Percentiles rank a stretch among this genome's conserved stretches.
These are phyloP conservation scores for Corymbia calophylla DNA, from an alignment of 441 rosid genomes.

Conservation along the genomic window DNA sequence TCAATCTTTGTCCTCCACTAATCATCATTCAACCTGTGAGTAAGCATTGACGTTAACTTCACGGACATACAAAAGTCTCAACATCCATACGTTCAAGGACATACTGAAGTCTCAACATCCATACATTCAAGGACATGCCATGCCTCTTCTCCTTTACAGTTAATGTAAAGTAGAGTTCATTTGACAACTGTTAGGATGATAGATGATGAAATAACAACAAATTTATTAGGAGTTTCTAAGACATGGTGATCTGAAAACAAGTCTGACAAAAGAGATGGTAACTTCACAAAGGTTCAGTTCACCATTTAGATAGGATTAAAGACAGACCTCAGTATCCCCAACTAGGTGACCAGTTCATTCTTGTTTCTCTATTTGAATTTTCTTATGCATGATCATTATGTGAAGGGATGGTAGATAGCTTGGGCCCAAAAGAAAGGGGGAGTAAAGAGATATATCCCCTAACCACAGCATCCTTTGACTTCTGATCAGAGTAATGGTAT, in stretches of 20 bases:
- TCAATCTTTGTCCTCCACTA: neutral
- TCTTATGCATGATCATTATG: neutral
- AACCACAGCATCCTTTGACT: neutral
- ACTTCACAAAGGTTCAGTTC: neutral
- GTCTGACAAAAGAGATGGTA: neutral
- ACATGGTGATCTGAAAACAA: neutral
- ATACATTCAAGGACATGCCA: conserved; percentile 52
- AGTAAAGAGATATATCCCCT: neutral
- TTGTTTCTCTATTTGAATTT: neutral
- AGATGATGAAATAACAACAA: neutral
- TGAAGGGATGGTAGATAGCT: neutral
- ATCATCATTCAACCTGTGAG: neutral
- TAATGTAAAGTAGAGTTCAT: conserved; percentile 73
- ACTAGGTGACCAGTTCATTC: neutral
- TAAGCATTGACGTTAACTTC: neutral
- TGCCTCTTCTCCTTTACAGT: conserved; percentile 70
- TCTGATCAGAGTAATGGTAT: neutral
- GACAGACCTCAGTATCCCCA: neutral
- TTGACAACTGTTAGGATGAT: conserved; percentile 36
- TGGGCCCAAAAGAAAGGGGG: neutral
- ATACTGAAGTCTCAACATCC: conserved; percentile 42
- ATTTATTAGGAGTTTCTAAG: neutral
- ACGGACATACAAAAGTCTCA: conserved; percentile 6
- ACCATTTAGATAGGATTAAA: neutral
- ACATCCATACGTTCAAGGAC: conserved; percentile 68